Base-by-base conservation (phyloP, 2,329 filamentous ascomycete species). In the Metarhizium brunneum region DNA sequence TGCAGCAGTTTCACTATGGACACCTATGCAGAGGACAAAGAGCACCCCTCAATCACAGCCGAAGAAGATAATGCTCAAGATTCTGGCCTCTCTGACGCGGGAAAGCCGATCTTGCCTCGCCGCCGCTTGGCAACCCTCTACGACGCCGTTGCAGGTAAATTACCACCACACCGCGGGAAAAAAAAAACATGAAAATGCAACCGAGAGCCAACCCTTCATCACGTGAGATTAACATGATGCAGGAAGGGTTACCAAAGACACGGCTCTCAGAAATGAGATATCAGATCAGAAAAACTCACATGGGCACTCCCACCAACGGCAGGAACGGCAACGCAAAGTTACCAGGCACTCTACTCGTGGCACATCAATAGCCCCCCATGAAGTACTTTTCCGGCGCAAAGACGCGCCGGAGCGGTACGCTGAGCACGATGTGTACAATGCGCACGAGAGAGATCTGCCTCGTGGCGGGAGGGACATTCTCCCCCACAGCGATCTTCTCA, bases 361-460 rank as follows among this genome's bases (percentile, higher is more conserved):
- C 50, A 60, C 55, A 13, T 64, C 66, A 8, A 70, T 88, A 5
- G 76, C 84, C 2, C 86, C 88, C 2, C 87, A 90, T 54, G 84
- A 89, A 56, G 82, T 86, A 1, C 77, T 92, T 4, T 91, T 89
- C 68, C 81, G 81, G 32, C 79, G 80, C 50, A 76, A 75, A 59
- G 73, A 80, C 57, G 87, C 87, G 1, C 87, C 87, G 2, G 71
- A 76, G 20, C 82, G 87, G 54, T 90, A 84, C 64, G 80, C 80
- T 54, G 87, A 91, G 69, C 78, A 83, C 57, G 87, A 91, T 68
- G 76, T 86, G 58, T 92, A 91, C 71, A 82, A 81, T 62, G 80
- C 85, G 4, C 78, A 86, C 65, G 80, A 83, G 55, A 68, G 74
- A 35, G 69, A 82, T n/a, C 71, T 82, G 14, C 73, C 73, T 2